These are phyloP conservation scores for Stagonosporopsis cucurbitacearum DNA, from an alignment of 2,329 filamentous ascomycete genomes.

Conservation along the genomic window DNA sequence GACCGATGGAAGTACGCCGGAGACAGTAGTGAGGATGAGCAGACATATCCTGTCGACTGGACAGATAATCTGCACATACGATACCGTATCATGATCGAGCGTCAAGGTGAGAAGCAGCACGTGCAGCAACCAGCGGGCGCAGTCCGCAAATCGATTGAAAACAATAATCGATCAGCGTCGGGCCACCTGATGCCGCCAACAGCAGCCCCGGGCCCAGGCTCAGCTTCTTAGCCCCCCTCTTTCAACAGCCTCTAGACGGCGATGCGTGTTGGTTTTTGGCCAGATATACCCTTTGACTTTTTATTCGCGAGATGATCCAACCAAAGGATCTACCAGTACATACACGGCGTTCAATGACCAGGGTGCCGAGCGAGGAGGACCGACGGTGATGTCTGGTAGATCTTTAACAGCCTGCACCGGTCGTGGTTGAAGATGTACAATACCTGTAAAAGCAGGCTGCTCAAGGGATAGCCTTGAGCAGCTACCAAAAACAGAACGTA, in stretches of 20 bases:
- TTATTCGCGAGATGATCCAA: conserved; percentile 28
- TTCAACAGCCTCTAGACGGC: conserved; percentile 23
- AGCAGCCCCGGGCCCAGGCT: conserved; percentile 13
- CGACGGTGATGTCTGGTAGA: conserved; percentile 21
- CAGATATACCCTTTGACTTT: conserved; percentile 45
- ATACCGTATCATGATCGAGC: conserved; percentile 60
- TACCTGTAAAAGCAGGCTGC: conserved; percentile 14
- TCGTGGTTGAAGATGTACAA: conserved; percentile 22
- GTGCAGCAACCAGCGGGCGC: conserved; percentile 32
- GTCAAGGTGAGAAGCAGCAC: conserved; percentile 50
- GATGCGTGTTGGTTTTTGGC: conserved; percentile 30
- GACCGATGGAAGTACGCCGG: conserved; percentile 80
- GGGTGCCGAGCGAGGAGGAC: background rate
- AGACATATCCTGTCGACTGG: conserved; percentile 78
- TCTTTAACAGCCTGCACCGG: conserved; percentile 20
- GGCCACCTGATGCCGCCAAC: conserved; percentile 46
- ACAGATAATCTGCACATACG: conserved; percentile 64
- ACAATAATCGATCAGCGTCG: conserved; percentile 46
- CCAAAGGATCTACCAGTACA: conserved; percentile 30
- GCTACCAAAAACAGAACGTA: conserved; percentile 3
- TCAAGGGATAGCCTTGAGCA: background rate
- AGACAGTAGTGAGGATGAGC: conserved; percentile 79
- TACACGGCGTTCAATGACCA: conserved; percentile 28
- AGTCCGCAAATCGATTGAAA: conserved; percentile 39
- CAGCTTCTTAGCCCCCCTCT: conserved; percentile 16